Conservation (phyloP, 2,329 filamentous ascomycete genomes). For the Xylariaceae sp. region DNA sequence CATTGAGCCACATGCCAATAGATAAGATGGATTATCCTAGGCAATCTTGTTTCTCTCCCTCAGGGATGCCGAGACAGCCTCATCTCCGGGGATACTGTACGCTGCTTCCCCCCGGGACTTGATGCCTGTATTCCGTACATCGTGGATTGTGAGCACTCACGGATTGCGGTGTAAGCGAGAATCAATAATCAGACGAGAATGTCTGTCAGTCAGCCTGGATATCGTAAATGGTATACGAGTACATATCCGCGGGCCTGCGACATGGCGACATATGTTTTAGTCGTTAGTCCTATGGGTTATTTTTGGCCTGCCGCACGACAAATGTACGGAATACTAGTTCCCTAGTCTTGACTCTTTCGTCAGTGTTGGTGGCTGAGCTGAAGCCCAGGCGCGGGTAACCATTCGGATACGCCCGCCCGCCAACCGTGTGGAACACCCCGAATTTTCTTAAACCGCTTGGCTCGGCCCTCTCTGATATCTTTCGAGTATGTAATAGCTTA, state of each 20-base stretch:
- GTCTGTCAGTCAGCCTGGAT: not conserved
- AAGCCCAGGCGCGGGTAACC: conserved; percentile 7
- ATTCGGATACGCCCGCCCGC: conserved; percentile 16
- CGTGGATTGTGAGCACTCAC: not conserved
- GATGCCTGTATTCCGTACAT: not conserved
- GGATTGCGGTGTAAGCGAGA: conserved; percentile 15
- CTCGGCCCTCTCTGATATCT: not conserved
- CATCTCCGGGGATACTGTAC: not conserved
- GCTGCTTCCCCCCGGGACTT: not conserved
- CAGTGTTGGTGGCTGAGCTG: conserved; percentile 16
- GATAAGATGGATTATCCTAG: not conserved
- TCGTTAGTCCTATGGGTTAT: conserved; percentile 5
- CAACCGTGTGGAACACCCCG: conserved; percentile 9
- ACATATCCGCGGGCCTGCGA: not conserved
- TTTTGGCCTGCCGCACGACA: not conserved
- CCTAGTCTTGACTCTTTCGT: not conserved
- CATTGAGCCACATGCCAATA: no score
- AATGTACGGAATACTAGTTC: not conserved
- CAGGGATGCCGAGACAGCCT: conserved; percentile 3
- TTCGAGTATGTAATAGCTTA: not conserved
- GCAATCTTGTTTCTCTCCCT: not conserved
- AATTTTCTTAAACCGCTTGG: not conserved
- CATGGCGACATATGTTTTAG: not conserved
- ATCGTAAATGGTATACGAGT: not conserved
- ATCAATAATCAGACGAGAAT: not conserved